Evolutionary conservation across 495 filamentous ascomycete genomes (phyloP), one percentile per base, ranked within the genome.

Genomic region (Neurospora hispaniola): DNA sequence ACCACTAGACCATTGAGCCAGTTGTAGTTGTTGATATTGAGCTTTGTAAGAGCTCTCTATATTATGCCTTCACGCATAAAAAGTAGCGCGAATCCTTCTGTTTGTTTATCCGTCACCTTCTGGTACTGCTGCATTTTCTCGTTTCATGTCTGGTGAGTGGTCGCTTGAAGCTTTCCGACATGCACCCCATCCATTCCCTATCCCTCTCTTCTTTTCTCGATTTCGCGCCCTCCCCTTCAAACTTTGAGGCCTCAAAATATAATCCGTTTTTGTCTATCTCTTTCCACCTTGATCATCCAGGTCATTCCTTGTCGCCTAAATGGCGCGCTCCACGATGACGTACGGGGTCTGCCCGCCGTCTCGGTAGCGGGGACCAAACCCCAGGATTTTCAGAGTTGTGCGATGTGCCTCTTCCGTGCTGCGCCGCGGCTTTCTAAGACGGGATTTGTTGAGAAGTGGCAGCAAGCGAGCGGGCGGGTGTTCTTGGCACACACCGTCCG

Each of bases 41-140:
- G 23, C 0, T 0, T 0, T 16, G 4, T 14, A 1, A 0, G 0
- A 3, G 0, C 0, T 0, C 4, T 0, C 31, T 11, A 62, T 62
- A 62, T 62, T 8, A 2, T 1, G 5, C 11, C 16, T 3, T 3
- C 23, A 16, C 0, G 2, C 2, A 35, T n/a, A n/a, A n/a, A n/a
- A n/a, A n/a, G n/a, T n/a, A n/a, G n/a, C 1, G 23, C 27, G 1
- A 62, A 62, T 35, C 6, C 4, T 31, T 6, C 7, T 62, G 54
- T 6, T 1, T 3, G 5, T 18, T 35, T 0, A 27, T 27, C 20
- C 20, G 20, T 62, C 54, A 62, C 12, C 46, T 14, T 54, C 10
- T 12, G 20, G 12, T 20, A 54, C 5, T 54, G 5, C 2, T 23
- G 46, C 46, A 27, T 59, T 59, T 14, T 27, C 46, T 59, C 20